Conservation (phyloP, 176 grass and related monocot species). For the Oryza glumipatula region DNA sequence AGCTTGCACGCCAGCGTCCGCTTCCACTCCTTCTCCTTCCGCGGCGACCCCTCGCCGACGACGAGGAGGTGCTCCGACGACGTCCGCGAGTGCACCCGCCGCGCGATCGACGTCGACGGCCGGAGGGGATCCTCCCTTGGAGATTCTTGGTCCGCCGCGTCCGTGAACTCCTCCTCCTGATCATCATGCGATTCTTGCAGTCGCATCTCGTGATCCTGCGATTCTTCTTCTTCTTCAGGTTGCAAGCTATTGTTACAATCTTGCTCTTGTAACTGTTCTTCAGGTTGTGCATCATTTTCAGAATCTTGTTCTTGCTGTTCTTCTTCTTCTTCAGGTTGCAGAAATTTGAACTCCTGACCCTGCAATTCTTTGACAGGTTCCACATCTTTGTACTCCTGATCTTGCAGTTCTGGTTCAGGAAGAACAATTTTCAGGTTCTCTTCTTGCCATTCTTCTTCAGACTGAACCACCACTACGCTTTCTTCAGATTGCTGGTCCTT, state of each 20-base stretch:
- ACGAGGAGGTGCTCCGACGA: constrained; percentile 55
- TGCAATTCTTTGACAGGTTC: neutral
- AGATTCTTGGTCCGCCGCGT: constrained; percentile 8
- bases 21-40: constrained; percentile 87
- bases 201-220: neutral
- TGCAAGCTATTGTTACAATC: neutral
- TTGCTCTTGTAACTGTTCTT: neutral
- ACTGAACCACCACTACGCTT: no score
- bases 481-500: neutral
- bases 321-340: neutral
- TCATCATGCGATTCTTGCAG: neutral
- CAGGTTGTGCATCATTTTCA: neutral
- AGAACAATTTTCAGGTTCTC: neutral
- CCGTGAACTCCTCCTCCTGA: neutral
- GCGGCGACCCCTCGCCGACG: constrained; percentile 53
- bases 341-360: neutral
- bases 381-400: neutral
- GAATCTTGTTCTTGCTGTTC: neutral
- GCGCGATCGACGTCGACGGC: constrained; percentile 49
- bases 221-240: neutral
- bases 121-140: constrained; percentile 40
- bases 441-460: neutral
- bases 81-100: constrained; percentile 44
- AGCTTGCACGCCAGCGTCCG: constrained; percentile 88
- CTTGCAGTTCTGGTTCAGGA: neutral